Conservation (phyloP, 495 filamentous ascomycete species). For the Rostrohypoxylon terebratum region DNA sequence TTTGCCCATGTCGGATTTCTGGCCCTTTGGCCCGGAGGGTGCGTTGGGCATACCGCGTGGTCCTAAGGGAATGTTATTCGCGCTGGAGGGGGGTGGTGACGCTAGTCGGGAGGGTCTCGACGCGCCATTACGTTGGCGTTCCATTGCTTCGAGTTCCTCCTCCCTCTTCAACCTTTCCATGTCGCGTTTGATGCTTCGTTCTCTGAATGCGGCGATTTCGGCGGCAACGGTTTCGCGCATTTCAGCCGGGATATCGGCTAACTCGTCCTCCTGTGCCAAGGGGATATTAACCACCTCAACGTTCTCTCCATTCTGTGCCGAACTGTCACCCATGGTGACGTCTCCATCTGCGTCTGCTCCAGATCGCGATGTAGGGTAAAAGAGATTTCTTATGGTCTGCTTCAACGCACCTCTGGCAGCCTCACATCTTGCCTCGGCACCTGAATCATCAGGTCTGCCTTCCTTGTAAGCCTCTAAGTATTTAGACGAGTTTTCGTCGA, state of each 20-base stretch:
- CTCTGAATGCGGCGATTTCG: constrained; percentile 94
- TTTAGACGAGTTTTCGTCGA: constrained; percentile 82
- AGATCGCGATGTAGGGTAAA: constrained; percentile 71
- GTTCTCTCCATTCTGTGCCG: constrained; percentile 66
- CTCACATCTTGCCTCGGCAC: constrained; percentile 74
- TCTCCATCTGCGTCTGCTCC: constrained; percentile 72
- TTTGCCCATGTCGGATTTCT: constrained; percentile 63
- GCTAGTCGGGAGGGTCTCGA: constrained; percentile 73
- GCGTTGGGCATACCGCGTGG: constrained; percentile 82
- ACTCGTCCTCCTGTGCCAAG: constrained; percentile 89
- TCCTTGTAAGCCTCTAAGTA: constrained; percentile 85
- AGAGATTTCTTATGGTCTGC: constrained; percentile 74
- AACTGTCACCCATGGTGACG: constrained; percentile 74
- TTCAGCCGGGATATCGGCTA: constrained; percentile 94
- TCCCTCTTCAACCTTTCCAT: constrained; percentile 86
- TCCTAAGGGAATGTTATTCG: constrained; percentile 88
- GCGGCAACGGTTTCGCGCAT: constrained; percentile 96
- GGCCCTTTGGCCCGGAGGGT: constrained; percentile 82
- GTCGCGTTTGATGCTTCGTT: constrained; percentile 87
- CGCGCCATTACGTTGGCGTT: constrained; percentile 77
- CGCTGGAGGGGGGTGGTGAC: constrained; percentile 75
- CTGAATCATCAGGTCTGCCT: constrained; percentile 70
- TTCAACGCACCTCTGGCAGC: constrained; percentile 72
- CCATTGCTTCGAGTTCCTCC: constrained; percentile 91
- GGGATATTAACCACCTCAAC: constrained; percentile 92